A percentile compares a stretch with the other conserved stretches of the same genome.
These are phyloP conservation scores for Russula olivacea DNA, from an alignment of 768 basidiomycete species.

Conservation along the genomic window DNA sequence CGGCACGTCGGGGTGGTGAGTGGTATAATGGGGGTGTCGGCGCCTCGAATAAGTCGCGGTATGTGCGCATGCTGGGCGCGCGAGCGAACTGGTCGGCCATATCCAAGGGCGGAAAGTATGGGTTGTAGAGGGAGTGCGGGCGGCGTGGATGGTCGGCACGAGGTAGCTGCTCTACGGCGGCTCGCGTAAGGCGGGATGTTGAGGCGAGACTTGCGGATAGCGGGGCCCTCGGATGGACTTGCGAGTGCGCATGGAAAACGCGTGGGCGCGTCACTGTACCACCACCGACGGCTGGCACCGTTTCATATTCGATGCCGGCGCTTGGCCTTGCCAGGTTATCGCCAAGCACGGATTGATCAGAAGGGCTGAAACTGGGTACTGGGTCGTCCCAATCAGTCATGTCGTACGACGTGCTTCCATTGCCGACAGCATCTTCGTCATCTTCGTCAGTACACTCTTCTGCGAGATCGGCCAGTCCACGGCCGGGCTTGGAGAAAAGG, in stretches of 20 bases:
- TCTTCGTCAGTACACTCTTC: conserved; percentile 53
- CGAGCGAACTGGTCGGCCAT: background rate
- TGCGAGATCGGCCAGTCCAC: conserved; percentile 69
- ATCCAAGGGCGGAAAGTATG: conserved; percentile 12
- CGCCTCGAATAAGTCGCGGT: conserved; percentile 25
- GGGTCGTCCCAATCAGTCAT: conserved; percentile 67
- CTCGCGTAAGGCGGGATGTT: conserved; percentile 20
- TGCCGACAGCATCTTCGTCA: conserved; percentile 37
- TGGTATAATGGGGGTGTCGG: conserved; percentile 29
- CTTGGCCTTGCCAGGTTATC: conserved; percentile 34
- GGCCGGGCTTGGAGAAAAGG: conserved; percentile 61
- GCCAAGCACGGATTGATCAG: conserved; percentile 37
- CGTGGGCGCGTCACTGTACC: conserved; percentile 82
- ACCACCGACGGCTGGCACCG: conserved; percentile 87
- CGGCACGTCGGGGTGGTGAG: conserved; percentile 33
- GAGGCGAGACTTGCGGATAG: conserved; percentile 29
- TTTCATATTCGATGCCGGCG: conserved; percentile 65
- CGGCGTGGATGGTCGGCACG: conserved; percentile 12
- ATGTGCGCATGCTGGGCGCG: conserved; percentile 15
- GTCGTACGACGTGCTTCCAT: conserved; percentile 48
- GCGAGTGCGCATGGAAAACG: conserved; percentile 79
- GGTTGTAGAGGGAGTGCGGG: conserved; percentile 19
- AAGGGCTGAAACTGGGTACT: conserved; percentile 41
- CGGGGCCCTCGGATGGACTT: conserved; percentile 44
- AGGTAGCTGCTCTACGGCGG: conserved; percentile 5